Base-by-base conservation (phyloP, 352 stramenopile genomes). In the Thraustochytrium sp. region DNA sequence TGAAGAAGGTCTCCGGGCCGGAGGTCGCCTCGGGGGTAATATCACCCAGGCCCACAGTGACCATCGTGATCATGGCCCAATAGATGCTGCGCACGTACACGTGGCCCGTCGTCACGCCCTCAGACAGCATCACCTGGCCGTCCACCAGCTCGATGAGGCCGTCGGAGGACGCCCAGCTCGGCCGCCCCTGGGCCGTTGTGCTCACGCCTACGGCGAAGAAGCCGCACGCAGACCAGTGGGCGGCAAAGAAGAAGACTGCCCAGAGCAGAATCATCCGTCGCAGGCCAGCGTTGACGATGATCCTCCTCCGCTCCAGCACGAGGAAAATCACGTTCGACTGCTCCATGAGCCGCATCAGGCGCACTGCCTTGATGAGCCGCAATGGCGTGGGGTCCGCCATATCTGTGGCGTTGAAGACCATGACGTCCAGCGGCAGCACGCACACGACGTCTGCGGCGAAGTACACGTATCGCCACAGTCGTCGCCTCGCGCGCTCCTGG, bases 61-160 rank as follows among this genome's bases (percentile, higher is more conserved):
- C 82, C 82, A 86, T 86, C 18, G 82, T 86, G 37, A 73, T 86
- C n/a, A 86, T 83, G 5, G 82, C 48, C 82, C 82, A 86, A 34
- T 86, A 86, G 16, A 84, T 72, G 49, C 59, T 82, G 5, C 76
- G 44, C 29, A 83, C 13, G 40, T 84, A 84, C 13, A 54, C 46
- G 31, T 48, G 61, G 8, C n/a, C 4, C 1, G 13, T 65, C 4
- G 49, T 55, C 0, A 8, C 2, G 23, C 40, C 65, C 13, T 11
- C 9, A 29, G 11, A 18, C 4, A 42, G 55, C 29, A 9, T 23
- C 8, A 29, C 36, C 3, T 37, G 4, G 23, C 44, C 61, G 21
- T 61, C 34, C 11, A 26, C 21, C 34, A 65, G 34, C 3, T 9
- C 9, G 3, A 82, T 51, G 23, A 84, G 49, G 5, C 42, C 55